A percentile compares a stretch with the other conserved stretches of the same genome.
phyloP scores from a whole-genome alignment of 164 flowering plant species.

The Warburgia ugandensis region DNA sequence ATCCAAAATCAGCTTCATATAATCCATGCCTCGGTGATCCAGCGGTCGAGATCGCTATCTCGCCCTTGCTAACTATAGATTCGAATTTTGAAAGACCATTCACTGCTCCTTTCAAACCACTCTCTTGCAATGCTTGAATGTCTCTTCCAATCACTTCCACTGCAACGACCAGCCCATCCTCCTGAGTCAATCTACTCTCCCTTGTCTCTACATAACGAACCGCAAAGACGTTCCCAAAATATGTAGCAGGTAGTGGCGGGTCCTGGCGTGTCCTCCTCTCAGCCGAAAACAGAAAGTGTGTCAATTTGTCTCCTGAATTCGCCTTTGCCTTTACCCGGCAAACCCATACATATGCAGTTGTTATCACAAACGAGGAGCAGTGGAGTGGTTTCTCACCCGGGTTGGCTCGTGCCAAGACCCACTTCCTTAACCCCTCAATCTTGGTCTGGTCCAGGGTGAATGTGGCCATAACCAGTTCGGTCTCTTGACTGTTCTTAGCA shows the following conservation, averaged over 20 bases:
- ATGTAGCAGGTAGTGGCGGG: slow-evolving; percentile 18
- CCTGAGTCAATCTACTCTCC: slow-evolving; percentile 11
- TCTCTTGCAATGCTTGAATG: slow-evolving; percentile 1
- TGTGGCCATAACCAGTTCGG: slow-evolving; percentile 21
- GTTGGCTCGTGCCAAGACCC: neutral
- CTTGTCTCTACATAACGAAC: neutral
- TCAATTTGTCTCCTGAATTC: neutral
- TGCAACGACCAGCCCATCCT: slow-evolving; percentile 17
- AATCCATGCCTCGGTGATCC: slow-evolving; percentile 35
- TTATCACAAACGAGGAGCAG: slow-evolving; percentile 21
- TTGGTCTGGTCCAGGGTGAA: slow-evolving; percentile 15
- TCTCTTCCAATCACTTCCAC: slow-evolving; percentile 18
- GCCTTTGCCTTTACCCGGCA: slow-evolving; percentile 17
- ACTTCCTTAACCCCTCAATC: slow-evolving; percentile 1
- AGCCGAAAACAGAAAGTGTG: slow-evolving; percentile 8
- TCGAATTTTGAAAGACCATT: neutral
- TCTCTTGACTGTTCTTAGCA: neutral
- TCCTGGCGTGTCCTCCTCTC: slow-evolving; percentile 22
- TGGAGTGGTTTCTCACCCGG: neutral
- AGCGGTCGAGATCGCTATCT: slow-evolving; percentile 17
- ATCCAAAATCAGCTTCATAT: slow-evolving; percentile 39
- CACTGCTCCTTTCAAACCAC: slow-evolving; percentile 4
- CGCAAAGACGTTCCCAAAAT: slow-evolving; percentile 26
- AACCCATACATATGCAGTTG: slow-evolving; percentile 20
- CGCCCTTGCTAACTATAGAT: neutral